These are phyloP conservation scores for Forsythia viridissima DNA, from an alignment of 257 asterid species.

Conservation along the genomic window DNA sequence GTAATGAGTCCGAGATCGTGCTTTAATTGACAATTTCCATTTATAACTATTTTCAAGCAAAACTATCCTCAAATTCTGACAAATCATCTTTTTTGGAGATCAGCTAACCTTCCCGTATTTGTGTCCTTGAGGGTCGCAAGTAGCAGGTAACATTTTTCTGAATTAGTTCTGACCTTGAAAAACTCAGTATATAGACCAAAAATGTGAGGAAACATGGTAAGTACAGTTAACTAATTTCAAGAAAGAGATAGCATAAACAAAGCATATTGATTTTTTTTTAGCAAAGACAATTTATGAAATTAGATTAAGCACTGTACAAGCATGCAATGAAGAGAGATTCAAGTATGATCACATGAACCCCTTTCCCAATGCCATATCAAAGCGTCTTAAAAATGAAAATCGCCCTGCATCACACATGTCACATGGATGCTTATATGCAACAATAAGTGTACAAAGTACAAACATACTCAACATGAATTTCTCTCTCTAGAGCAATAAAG, in stretches of 20 bases:
- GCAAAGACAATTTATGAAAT: not conserved
- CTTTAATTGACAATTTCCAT: not conserved
- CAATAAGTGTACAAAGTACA: conserved; percentile 3
- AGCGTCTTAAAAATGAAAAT: conserved; percentile 8
- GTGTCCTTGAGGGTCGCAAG: not conserved
- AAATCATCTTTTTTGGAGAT: not conserved
- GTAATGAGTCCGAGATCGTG: not conserved
- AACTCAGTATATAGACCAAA: no score
- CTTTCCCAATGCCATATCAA: not conserved
- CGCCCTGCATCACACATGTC: not conserved
- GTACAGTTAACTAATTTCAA: not conserved
- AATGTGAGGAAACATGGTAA: no score
- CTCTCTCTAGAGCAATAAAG: conserved; percentile 5
- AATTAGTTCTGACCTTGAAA: no score
- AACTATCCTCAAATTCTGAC: not conserved
- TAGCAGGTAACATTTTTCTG: not conserved
- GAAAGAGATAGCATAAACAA: not conserved
- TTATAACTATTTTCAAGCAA: not conserved
- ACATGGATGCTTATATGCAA: not conserved
- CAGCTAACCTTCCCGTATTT: no score
- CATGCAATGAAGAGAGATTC: not conserved
- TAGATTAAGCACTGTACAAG: not conserved
- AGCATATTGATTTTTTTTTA: not conserved
- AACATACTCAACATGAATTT: not conserved
- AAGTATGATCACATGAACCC: not conserved